These are phyloP conservation scores for Thraustochytrium sp. DNA, from an alignment of 352 stramenopile genomes.

Conservation along the genomic window DNA sequence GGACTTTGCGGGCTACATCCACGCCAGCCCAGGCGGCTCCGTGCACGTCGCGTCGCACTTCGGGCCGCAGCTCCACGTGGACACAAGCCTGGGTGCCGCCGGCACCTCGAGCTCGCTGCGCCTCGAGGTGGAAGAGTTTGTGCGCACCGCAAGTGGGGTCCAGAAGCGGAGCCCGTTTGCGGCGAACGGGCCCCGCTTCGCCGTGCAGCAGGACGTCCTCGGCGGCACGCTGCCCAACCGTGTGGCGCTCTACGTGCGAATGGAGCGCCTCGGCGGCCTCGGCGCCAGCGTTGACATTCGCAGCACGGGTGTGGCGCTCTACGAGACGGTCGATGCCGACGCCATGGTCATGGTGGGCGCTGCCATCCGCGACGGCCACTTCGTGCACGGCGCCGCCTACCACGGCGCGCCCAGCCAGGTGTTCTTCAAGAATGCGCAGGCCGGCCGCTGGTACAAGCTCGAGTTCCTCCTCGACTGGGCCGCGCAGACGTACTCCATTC, in stretches of 20 bases:
- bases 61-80: not conserved
- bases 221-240: not conserved
- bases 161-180: constrained; percentile 30
- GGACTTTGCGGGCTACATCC: not conserved
- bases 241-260: not conserved
- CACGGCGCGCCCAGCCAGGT: constrained; percentile 57
- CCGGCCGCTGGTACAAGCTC: constrained; percentile 85
- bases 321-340: not conserved
- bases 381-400: constrained; percentile 66
- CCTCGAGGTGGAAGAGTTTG: not conserved
- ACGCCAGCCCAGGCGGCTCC: not conserved
- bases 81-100: not conserved
- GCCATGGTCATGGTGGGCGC: constrained; percentile 63
- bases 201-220: not conserved
- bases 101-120: not conserved
- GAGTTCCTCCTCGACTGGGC: constrained; percentile 83
- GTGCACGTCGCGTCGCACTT: not conserved
- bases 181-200: constrained; percentile 21
- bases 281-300: not conserved
- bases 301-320: constrained; percentile 57
- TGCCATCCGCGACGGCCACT: constrained; percentile 61
- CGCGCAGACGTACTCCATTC: constrained; percentile 67
- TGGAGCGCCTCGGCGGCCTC: not conserved
- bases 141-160: not conserved
- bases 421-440: constrained; percentile 57